Conservation (phyloP, 345 rosid species). For the Raphanus raphanistrum region DNA sequence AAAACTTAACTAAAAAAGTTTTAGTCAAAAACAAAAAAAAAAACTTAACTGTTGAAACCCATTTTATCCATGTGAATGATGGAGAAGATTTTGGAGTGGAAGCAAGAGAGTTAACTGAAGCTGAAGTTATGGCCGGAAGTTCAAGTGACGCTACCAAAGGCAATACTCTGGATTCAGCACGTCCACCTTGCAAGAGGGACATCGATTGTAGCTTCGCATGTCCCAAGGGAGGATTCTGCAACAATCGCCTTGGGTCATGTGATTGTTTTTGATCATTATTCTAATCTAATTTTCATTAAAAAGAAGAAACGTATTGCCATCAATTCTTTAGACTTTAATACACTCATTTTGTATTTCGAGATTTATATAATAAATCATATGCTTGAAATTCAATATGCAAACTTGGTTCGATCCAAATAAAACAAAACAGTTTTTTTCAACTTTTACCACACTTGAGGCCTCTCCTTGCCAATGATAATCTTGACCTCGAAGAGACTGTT, state of each 20-base stretch:
- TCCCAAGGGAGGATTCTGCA: neutral
- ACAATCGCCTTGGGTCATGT: neutral
- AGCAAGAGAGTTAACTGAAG: neutral
- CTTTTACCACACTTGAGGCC: neutral
- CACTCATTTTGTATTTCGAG: neutral
- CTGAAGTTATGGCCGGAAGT: neutral
- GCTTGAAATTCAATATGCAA: neutral
- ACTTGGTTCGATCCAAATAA: neutral
- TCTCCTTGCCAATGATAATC: slow-evolving; percentile 42
- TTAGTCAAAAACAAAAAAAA: no score
- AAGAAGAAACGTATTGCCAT: neutral
- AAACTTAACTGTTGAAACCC: neutral
- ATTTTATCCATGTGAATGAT: slow-evolving; percentile 4
- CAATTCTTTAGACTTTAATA: neutral
- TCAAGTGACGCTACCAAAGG: neutral
- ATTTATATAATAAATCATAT: neutral
- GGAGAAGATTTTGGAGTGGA: slow-evolving; percentile 18
- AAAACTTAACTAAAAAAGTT: neutral
- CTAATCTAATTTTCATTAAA: neutral
- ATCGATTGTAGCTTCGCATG: neutral
- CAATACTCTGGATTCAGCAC: neutral
- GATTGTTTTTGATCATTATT: neutral
- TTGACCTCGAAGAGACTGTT: slow-evolving; percentile 32
- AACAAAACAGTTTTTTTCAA: neutral
- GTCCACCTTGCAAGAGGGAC: slow-evolving; percentile 11